Base-by-base conservation (phyloP, 23 red algal species). In the Gracilaria domingensis region DNA sequence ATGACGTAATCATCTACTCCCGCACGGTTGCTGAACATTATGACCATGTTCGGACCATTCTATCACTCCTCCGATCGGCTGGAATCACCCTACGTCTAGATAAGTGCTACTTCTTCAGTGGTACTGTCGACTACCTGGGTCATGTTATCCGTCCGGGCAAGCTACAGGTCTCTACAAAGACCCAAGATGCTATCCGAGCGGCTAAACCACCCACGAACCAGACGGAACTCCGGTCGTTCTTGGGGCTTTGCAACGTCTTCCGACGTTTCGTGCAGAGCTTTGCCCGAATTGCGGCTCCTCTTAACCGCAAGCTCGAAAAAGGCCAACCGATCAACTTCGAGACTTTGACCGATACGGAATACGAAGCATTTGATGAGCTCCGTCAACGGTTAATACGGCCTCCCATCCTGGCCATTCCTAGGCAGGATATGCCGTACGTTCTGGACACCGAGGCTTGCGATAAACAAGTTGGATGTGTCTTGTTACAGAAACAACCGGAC, bases 391-490 rank as follows among this genome's bases (percentile, higher is more conserved):
- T 90, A 1, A 90, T 53, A 20, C 58, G 25, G 16, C 71, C 86
- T 8, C 73, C 71, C 37, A n/a, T 78, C 1, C 25, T 88, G 65
- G 85, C 62, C 14, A 35, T 78, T 29, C 86, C 71, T 1, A 48
- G 74, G 2, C 38, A 32, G 25, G 73, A 79, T 21, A 12, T 48
- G n/a, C 73, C 48, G 48, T 90, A 66, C 30, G 36, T 79, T 34
- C 34, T 92, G 32, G 88, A 92, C 39, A 82, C 76, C 4, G 88
- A 92, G 9, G 88, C 88, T 25, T 92, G 37, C 28, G 30, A 35
- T 16, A 33, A 45, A 25, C 45, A 84, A 54, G 45, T 92, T 0
- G 75, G 76, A 16, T 83, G 80, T 51, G 29, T 24, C 13, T 21
- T 93, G 14, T 51, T 84, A 58, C 80, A 93, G 33, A 67, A 85